Evolutionary conservation across 306 rosid genomes (phyloP), one percentile per base, ranked within the genome.

Genomic region (Mucuna pruriens): DNA sequence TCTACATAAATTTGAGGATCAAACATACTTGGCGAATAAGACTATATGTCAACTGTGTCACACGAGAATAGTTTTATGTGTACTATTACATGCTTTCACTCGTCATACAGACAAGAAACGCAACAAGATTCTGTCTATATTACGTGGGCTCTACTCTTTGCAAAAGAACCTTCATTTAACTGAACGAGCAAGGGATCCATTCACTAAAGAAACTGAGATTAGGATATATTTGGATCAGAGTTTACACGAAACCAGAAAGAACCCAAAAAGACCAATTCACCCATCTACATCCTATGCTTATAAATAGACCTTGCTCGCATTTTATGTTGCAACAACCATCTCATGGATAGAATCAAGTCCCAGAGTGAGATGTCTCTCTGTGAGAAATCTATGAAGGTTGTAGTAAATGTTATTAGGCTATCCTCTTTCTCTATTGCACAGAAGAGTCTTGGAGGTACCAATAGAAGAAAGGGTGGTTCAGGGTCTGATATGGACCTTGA

Each of bases 381-480:
- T 64, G 94, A 91, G 89, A 85, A 88, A 58, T 87, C 98, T 4
- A 91, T 91, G 91, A 36, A 77, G 31, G 80, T 89, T 49, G 90
- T 90, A 57, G 85, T 93, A 40, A 95, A 90, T 79, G 29, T 91
- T 40, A 83, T 95, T 17, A 91, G 85, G 88, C 55, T 88, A 9
- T 93, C 95, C 1, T 84, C 97, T 70, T 61, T 87, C 46, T 83
- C 91, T 13, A 80, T 91, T 55, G 84, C 90, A 2, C 76, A 78
- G 5, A 77, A 15, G 55, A 80, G 80, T 44, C 82, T 85, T 23
- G 88, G 87, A 52, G 60, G 20, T 17, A 25, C 26, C 58, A 78
- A 72, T 7, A 22, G 45, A 3, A 65, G 79, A 71, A 81, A 84
- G 22, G 2, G 23, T 57, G 23, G 12, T 80, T 29, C 81, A 36